Evolutionary conservation across 306 rosid species (phyloP), one percentile per base, ranked within the genome.

Genomic region (Luffa acutangula): DNA sequence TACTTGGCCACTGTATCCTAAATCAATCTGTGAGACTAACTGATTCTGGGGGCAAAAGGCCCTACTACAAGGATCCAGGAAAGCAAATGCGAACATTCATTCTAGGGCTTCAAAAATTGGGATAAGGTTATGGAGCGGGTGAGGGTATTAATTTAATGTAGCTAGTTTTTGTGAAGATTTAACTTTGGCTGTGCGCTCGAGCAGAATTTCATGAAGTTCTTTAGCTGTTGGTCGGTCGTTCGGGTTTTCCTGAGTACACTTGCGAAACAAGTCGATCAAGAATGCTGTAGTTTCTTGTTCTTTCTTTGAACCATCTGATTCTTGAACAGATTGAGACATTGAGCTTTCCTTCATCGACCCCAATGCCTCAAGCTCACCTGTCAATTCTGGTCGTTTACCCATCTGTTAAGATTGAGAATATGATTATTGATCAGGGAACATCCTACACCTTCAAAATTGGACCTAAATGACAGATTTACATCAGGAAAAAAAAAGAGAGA

Each of bases 221-320:
- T 91, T 82, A 59, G 97, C 96, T 2, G 93, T 83, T 20, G 97
- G 99, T 18, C 96, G 92, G 62, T 88, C 87, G 8, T n/a, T 72
- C 6, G 96, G 96, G 77, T 89, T 84, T 78, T 89, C 93, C 73
- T 83, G 69, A 0, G 97, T 88, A 76, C 99, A 96, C 74, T 81
- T 88, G 75, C 54, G 87, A 77, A 90, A 96, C 86, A 96, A 83
- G 70, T 93, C 89, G 66, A 93, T 89, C 54, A 91, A 97, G 82
- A 93, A 91, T 51, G 81, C 77, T 79, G 85, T 45, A 11, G 62
- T 48, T 48, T 78, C 90, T 20, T 52, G 65, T 63, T 89, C 89
- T 0, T 82, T 77, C 66, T 88, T 87, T 65, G 88, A 83, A 59
- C 79, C 82, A 36, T 85, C 89, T 45, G 63, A 81, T 74, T 83